These are phyloP conservation scores for Elsinoe batatas DNA, from an alignment of 2,329 filamentous ascomycete genomes.

Conservation along the genomic window DNA sequence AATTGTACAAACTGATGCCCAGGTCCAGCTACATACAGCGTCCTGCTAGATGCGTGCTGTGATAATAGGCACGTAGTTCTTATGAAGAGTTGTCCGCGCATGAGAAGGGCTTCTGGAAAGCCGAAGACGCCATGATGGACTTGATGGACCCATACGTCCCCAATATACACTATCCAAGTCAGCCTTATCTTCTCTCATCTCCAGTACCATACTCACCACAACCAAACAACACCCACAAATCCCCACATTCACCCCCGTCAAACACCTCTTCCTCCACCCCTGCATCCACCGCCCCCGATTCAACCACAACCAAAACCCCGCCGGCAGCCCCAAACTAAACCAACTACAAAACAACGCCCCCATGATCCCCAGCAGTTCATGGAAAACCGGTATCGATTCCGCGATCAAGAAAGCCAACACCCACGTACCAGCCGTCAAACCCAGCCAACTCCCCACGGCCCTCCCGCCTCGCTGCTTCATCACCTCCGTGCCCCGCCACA, in stretches of 20 bases:
- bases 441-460: slow-evolving; percentile 48
- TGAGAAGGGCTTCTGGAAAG: slow-evolving; percentile 11
- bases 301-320: slow-evolving; percentile 17
- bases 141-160: slow-evolving; percentile 11
- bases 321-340: slow-evolving; percentile 40
- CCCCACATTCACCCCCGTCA: slow-evolving; percentile 34
- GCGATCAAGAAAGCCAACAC: slow-evolving; percentile 57
- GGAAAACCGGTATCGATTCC: slow-evolving; percentile 60
- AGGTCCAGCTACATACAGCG: too few species aligned
- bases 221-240: slow-evolving; percentile 26
- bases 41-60: too few species aligned
- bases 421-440: slow-evolving; percentile 48
- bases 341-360: slow-evolving; percentile 53
- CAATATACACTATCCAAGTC: slow-evolving; percentile 5
- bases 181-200: neutral
- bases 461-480: slow-evolving; percentile 26
- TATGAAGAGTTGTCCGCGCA: slow-evolving; percentile 12
- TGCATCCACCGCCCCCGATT: slow-evolving; percentile 33
- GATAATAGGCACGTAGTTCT: neutral
- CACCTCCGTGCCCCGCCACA: slow-evolving; percentile 47
- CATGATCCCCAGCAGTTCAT: slow-evolving; percentile 55
- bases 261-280: slow-evolving; percentile 32
- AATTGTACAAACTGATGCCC: too few species aligned
- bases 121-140: neutral
- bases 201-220: slow-evolving; percentile 6